phyloP scores from a whole-genome alignment of 2,329 filamentous ascomycete genomes.

The Fusarium pseudonygamai region DNA sequence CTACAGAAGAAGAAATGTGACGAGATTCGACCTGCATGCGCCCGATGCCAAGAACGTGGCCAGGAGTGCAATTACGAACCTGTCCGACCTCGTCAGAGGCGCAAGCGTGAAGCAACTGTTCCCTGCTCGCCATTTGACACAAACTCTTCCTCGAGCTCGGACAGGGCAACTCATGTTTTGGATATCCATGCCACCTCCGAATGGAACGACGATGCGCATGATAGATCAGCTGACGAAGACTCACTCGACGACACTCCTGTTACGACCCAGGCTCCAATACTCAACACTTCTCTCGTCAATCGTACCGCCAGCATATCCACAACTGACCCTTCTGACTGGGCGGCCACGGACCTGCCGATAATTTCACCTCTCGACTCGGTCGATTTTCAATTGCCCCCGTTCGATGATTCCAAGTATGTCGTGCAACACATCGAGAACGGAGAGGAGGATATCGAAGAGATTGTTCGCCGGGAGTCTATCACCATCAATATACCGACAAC shows the following conservation, averaged over 20 bases:
- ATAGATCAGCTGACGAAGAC: conserved; percentile 29
- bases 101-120: conserved; percentile 44
- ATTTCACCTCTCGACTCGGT: conserved; percentile 47
- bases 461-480: conserved; percentile 36
- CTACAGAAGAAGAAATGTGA: conserved; percentile 68
- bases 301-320: conserved; percentile 16
- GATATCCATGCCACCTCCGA: conserved; percentile 10
- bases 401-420: conserved; percentile 32
- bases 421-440: conserved; percentile 29
- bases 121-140: conserved; percentile 30
- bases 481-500: conserved; percentile 29
- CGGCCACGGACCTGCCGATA: conserved; percentile 35
- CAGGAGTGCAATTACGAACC: conserved; percentile 62
- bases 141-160: conserved; percentile 34
- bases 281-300: conserved; percentile 22
- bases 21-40: conserved; percentile 60
- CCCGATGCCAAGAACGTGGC: conserved; percentile 60
- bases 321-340: conserved; percentile 30
- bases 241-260: conserved; percentile 21
- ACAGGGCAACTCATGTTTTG: conserved; percentile 22
- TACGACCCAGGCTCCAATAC: conserved; percentile 3
- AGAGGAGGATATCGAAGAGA: conserved; percentile 44
- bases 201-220: conserved; percentile 26
- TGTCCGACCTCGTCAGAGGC: conserved; percentile 53
- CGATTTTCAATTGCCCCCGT: conserved; percentile 45